Evolutionary conservation across 192 early-diverging fungal species (phyloP), one percentile per base, ranked within the genome.

Genomic region (Backusella morwellensis): DNA sequence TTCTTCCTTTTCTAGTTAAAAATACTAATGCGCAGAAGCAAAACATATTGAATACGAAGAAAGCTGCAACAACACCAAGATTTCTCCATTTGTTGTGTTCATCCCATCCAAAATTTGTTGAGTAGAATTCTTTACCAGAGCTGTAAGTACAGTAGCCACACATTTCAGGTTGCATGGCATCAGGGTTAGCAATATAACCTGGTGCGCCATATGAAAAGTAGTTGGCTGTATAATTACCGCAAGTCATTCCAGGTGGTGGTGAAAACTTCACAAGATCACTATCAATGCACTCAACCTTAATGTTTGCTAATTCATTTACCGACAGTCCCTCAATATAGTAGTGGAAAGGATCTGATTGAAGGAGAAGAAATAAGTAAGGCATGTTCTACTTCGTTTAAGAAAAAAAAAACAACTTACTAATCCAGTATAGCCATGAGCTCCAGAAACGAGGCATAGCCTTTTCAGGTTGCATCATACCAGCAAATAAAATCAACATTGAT

Each of bases 41-140:
- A 19, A 86, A 7, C n/a, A 89, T 69, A 72, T 95, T 94, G 78
- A 93, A 92, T 1, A 73, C 76, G n/a, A 83, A 82, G 77, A 90
- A 93, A 4, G 82, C 85, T 17, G 86, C 83, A 70, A 95, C 56
- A 59, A 94, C 90, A 40, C 90, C 89, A 74, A 92, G 75, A 79
- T 94, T 93, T 72, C 92, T 86, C 91, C 91, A 95, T 29, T 87
- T 85, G 78, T 94, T 66, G 21, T 32, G 80, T 69, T 85, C 89
- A 70, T 66, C 70, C 91, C 92, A 90, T 38, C 80, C 84, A 59
- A 91, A 81, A 2, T 21, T 29, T 2, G 63, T 59, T 0, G 70
- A 26, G 41, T 84, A 91, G 73, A 86, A 92, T 26, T 93, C 86
- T 36, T 90, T 80, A 12, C 90, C 92, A 29, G 76, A 73, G 14